Evolutionary conservation across 805 yeast genomes (phyloP), one percentile per base, ranked within the genome.

Genomic region (Teunomyces gatunensis): DNA sequence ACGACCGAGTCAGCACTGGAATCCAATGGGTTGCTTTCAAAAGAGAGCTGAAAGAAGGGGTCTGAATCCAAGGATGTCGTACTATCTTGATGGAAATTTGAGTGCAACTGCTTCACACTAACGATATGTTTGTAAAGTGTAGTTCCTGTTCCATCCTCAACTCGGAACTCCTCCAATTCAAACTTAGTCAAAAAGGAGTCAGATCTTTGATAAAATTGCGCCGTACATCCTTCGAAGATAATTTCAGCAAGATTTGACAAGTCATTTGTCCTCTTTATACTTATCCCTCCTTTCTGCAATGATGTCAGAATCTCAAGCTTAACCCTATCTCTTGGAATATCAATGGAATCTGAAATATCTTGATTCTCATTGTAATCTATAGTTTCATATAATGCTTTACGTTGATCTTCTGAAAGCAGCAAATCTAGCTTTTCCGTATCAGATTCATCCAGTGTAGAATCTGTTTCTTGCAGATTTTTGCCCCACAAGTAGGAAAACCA

Each of bases 311-410:
- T 59, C 51, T 85, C 86, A 46, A 85, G 58, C n/a, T 79, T 79
- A 4, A 86, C 79, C 30, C 88, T 70, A 48, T 89, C 95, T 45
- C 81, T 78, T 0, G 97, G 96, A 2, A 87, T 58, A 49, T 86
- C 84, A 5, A 83, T 67, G 1, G 84, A 69, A 25, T 81, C 81
- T 1, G 74, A 58, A 0, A 78, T 47, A 1, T 71, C 71, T 42
- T 78, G 73, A 17, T 74, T 66, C 51, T 91, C 96, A 55, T 91
- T 88, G 55, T 84, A 91, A 52, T 91, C 99, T 53, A 94, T 91
- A 0, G 97, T 96, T 50, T 89, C 96, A 59, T 89, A 91, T 17
- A 94, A 73, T 49, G 95, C 99, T 59, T 89, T 78, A 52, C 88
- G 77, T 59, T 94, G 97, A 54, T 90, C 96, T 11, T 89, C 96